These are phyloP conservation scores for Hypoxylon sp. DNA, from an alignment of 2,329 filamentous ascomycete species.

Conservation along the genomic window DNA sequence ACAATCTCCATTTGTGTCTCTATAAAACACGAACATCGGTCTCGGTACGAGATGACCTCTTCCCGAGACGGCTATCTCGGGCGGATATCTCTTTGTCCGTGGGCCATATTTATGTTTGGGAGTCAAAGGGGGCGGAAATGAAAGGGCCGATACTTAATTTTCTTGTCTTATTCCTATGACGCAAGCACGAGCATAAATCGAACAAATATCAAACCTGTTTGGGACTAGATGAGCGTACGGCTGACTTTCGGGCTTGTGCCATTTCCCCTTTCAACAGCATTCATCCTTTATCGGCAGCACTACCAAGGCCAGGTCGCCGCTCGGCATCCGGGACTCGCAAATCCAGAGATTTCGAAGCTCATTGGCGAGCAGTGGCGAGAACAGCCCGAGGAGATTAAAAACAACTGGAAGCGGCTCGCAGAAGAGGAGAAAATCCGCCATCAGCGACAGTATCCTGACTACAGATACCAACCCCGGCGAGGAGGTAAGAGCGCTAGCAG, in stretches of 20 bases:
- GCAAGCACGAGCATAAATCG: slow-evolving; percentile 27
- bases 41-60: slow-evolving; percentile 33
- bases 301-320: slow-evolving; percentile 86
- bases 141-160: slow-evolving; percentile 47
- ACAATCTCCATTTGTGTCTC: slow-evolving; percentile 18
- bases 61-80: slow-evolving; percentile 51
- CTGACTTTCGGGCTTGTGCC: slow-evolving; percentile 23
- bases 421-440: slow-evolving; percentile 95
- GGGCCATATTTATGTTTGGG: slow-evolving; percentile 39
- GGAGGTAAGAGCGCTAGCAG: slow-evolving; percentile 59
- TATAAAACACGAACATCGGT: slow-evolving; percentile 24
- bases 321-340: slow-evolving; percentile 88
- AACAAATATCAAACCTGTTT: slow-evolving; percentile 29
- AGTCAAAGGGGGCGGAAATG: slow-evolving; percentile 45
- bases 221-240: slow-evolving; percentile 2
- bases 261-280: slow-evolving; percentile 71
- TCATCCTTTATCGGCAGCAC: slow-evolving; percentile 96
- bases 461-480: slow-evolving; percentile 91
- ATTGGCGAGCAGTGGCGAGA: slow-evolving; percentile 93
- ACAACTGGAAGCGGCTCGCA: slow-evolving; percentile 89
- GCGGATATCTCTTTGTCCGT: slow-evolving; percentile 48
- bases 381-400: slow-evolving; percentile 80
- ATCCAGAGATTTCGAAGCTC: slow-evolving; percentile 97
- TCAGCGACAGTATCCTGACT: slow-evolving; percentile 90
- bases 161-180: slow-evolving; percentile 45